These are phyloP conservation scores for Penicillium cinerascens DNA, from an alignment of 495 filamentous ascomycete genomes.

Conservation along the genomic window DNA sequence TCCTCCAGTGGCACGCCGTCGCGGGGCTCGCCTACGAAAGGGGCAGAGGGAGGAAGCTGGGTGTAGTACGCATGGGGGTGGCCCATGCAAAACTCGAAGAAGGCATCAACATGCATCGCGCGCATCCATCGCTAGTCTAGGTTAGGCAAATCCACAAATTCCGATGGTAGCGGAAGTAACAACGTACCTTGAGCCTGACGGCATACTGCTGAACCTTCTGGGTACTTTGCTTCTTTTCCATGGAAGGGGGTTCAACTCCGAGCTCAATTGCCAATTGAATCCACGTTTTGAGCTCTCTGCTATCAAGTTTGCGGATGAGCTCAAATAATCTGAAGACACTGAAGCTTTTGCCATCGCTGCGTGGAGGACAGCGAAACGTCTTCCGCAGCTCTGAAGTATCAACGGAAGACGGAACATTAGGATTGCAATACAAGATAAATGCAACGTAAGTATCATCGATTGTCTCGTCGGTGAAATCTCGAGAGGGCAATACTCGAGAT, in stretches of 20 bases:
- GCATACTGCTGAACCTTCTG: constrained; percentile 99
- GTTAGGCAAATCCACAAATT: constrained; percentile 7
- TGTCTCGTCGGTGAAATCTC: constrained; percentile 64
- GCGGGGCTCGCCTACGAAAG: constrained; percentile 62
- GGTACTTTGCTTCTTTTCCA: constrained; percentile 83
- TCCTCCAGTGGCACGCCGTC: constrained; percentile 90
- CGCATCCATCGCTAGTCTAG: constrained; percentile 84
- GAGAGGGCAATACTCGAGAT: constrained; percentile 57
- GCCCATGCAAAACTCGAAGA: constrained; percentile 85
- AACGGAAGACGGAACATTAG: constrained; percentile 64
- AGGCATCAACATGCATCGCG: constrained; percentile 95
- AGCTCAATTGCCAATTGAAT: constrained; percentile 83
- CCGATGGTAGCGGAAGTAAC: background rate
- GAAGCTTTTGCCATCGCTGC: constrained; percentile 90
- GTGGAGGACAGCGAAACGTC: constrained; percentile 79
- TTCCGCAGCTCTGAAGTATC: constrained; percentile 73
- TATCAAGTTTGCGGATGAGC: constrained; percentile 76
- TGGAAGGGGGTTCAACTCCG: constrained; percentile 82
- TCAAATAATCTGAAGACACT: constrained; percentile 78
- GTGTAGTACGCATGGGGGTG: constrained; percentile 82
- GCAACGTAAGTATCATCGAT: constrained; percentile 84
- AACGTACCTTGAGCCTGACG: constrained; percentile 79
- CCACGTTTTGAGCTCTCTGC: constrained; percentile 95
- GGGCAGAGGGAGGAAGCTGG: constrained; percentile 64
- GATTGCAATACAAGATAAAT: constrained; percentile 93